Conservation (phyloP, 1,139 yeast genomes). For the Eremothecium gossypii region DNA sequence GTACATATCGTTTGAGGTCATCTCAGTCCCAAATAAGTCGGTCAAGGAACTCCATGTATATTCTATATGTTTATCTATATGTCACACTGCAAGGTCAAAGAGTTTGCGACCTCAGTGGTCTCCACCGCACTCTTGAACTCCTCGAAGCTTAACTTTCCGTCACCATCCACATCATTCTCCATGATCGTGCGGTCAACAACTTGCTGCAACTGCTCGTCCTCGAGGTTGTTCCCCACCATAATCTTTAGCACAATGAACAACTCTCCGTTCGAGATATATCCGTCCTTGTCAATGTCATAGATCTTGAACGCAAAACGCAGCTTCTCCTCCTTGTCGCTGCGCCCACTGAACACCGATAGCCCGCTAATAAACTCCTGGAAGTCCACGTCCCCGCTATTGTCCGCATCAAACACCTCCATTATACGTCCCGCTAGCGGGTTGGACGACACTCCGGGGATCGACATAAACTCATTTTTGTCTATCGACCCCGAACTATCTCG, state of each 20-base stretch:
- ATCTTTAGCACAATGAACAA: constrained; percentile 82
- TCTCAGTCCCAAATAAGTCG: background rate
- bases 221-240: constrained; percentile 93
- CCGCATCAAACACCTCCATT: constrained; percentile 91
- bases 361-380: constrained; percentile 93
- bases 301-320: constrained; percentile 84
- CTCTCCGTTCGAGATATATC: constrained; percentile 91
- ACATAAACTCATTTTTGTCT: constrained; percentile 79
- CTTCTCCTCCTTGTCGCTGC: constrained; percentile 76
- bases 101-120: constrained; percentile 52
- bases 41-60: background rate
- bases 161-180: constrained; percentile 91
- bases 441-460: constrained; percentile 84
- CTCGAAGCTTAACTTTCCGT: constrained; percentile 75
- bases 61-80: constrained; percentile 10
- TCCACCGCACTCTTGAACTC: constrained; percentile 77
- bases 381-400: constrained; percentile 88
- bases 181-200: constrained; percentile 90
- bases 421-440: constrained; percentile 86
- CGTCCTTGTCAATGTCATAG: constrained; percentile 93
- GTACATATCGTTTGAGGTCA: no score
- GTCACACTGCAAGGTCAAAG: constrained; percentile 40
- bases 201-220: constrained; percentile 85
- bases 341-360: constrained; percentile 83
- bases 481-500: constrained; percentile 89